A percentile compares a stretch with the other conserved stretches of the same genome.
These are phyloP conservation scores for Rugosomyces carneus DNA, from an alignment of 1,284 basidiomycete species.

Conservation along the genomic window DNA sequence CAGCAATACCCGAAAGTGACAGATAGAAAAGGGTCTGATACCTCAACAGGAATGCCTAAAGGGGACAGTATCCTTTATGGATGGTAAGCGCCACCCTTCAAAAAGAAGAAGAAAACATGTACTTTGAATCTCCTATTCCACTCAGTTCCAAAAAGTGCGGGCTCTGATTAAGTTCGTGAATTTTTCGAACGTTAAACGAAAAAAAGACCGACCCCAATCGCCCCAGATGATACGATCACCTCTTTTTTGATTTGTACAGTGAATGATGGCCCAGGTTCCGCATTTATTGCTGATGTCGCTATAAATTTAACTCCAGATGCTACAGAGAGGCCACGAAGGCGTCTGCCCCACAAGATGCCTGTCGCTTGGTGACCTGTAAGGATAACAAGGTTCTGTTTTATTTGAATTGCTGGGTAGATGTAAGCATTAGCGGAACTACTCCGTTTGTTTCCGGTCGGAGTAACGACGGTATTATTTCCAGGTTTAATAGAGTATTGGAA, in stretches of 20 bases:
- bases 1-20: background rate
- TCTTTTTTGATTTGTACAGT: constrained; percentile 5
- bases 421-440: constrained; percentile 16
- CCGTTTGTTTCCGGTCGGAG: constrained; percentile 3
- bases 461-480: background rate
- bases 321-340: background rate
- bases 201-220: constrained; percentile 8
- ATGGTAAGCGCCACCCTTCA: background rate
- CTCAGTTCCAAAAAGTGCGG: constrained; percentile 17
- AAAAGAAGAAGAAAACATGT: background rate
- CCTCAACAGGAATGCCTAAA: constrained; percentile 10
- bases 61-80: constrained; percentile 7
- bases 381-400: constrained; percentile 13
- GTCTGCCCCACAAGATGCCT: constrained; percentile 6
- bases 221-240: constrained; percentile 12
- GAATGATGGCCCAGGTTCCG: background rate
- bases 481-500: constrained; percentile 17
- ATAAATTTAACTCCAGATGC: constrained; percentile 13
- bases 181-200: background rate
- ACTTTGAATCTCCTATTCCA: constrained; percentile 15
- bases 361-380: constrained; percentile 13
- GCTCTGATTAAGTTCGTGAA: constrained; percentile 2
- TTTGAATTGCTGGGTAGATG: constrained; percentile 11
- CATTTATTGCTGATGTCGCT: constrained; percentile 6
- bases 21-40: background rate